phyloP scores from a whole-genome alignment of 2,329 filamentous ascomycete species.

The Venturiaceae sp. region DNA sequence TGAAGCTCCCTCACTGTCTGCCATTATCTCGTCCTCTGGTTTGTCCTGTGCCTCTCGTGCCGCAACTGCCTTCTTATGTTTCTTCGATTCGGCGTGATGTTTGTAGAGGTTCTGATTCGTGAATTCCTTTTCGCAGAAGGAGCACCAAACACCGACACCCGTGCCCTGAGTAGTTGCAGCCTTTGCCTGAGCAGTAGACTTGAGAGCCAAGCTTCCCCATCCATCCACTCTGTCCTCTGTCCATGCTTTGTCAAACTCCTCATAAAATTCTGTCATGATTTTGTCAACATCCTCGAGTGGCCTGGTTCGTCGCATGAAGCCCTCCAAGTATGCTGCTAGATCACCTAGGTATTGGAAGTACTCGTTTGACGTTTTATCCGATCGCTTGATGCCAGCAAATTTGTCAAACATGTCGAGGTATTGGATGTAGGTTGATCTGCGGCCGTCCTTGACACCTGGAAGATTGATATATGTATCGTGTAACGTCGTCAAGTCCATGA shows the following conservation, averaged over 20 bases:
- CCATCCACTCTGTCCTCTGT: slow-evolving; percentile 66
- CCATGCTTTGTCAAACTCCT: slow-evolving; percentile 80
- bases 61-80: slow-evolving; percentile 75
- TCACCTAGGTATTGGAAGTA: slow-evolving; percentile 86
- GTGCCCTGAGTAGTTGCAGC: slow-evolving; percentile 40
- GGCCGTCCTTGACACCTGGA: slow-evolving; percentile 59
- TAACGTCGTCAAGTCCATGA: slow-evolving; percentile 74
- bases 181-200: slow-evolving; percentile 26
- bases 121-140: slow-evolving; percentile 89
- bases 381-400: slow-evolving; percentile 70
- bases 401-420: slow-evolving; percentile 87
- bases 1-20: not conserved
- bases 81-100: slow-evolving; percentile 79
- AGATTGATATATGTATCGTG: slow-evolving; percentile 90
- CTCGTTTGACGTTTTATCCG: slow-evolving; percentile 81
- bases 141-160: slow-evolving; percentile 73
- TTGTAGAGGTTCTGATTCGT: slow-evolving; percentile 94
- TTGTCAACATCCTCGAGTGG: slow-evolving; percentile 81
- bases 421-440: slow-evolving; percentile 75
- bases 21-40: slow-evolving; percentile 8
- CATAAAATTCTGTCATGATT: slow-evolving; percentile 64
- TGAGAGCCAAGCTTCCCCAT: slow-evolving; percentile 48
- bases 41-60: slow-evolving; percentile 37
- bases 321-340: slow-evolving; percentile 74
- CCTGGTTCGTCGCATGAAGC: slow-evolving; percentile 73